Evolutionary conservation across 441 rosid species (phyloP), one percentile per base, ranked within the genome.

Genomic region (Populus hybrid): DNA sequence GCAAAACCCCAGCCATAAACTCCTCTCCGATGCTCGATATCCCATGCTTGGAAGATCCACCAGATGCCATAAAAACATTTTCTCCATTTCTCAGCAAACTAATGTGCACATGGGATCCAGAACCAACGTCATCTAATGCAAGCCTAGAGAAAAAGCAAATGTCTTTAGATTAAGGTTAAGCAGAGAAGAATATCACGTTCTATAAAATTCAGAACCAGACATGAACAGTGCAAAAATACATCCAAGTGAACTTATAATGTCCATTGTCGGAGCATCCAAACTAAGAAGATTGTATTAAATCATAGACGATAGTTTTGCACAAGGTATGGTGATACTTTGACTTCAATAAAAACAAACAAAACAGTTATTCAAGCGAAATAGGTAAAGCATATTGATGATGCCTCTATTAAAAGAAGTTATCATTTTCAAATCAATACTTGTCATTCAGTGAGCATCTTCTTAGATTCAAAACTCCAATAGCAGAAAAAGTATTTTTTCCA

Each of bases 81-180:
- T 88, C 81, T 46, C 93, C 98, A 79, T 94, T 88, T 84, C 83
- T 86, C 90, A 90, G 93, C 80, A 96, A 82, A 79, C 98, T 96
- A 66, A 96, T 46, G 87, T 96, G 99, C 70, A 93, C 99, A 78
- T 96, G 99, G 75, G 93, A 94, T 79, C 99, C 99, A 36, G 99
- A 94, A 73, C 98, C 98, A 75, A 96, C 77, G 83, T 96, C 99
- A 85, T 89, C 88, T 77, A 91, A 72, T 69, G 88, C 93, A 89
- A 85, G 92, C 93, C 99, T 95, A 78, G 20, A 75, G 30, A 71
- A 71, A 65, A 77, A 65, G 16, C 75, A 40, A 59, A 72, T 9
- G 72, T 40, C 61, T 67, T 68, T 3, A 24, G 16, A 10, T 8
- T 2, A 30, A 7, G 50, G 57, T 10, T 57, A 46, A 42, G 18